phyloP scores from a whole-genome alignment of 2,329 filamentous ascomycete genomes.

The Kalmusia sp. region DNA sequence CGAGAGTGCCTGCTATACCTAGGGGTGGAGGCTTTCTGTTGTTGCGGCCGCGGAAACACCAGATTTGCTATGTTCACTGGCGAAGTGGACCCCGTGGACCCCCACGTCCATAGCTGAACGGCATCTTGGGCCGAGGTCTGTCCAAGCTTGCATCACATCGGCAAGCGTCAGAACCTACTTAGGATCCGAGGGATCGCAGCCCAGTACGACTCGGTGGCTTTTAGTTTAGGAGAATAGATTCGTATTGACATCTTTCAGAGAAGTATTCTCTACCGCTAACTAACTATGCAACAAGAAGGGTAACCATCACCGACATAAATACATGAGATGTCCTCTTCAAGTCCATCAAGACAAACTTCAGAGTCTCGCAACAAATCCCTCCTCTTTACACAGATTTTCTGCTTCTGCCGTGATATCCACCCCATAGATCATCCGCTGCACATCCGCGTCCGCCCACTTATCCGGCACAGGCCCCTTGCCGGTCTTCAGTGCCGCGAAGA shows the following conservation, averaged over 20 bases:
- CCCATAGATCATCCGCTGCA: conserved; percentile 58
- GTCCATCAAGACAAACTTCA: conserved; percentile 13
- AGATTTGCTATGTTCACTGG: neutral
- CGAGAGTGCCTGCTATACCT: no score
- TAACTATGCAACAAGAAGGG: neutral
- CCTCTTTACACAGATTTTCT: conserved; percentile 51
- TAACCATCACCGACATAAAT: neutral
- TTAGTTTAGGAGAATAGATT: no score
- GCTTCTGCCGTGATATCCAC: conserved; percentile 54
- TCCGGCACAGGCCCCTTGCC: conserved; percentile 56
- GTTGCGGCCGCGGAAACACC: neutral
- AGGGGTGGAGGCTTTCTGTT: no score
- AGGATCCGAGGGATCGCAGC: neutral
- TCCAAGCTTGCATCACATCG: neutral
- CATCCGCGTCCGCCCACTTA: conserved; percentile 60
- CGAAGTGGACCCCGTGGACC: conserved; percentile 1
- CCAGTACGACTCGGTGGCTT: no score
- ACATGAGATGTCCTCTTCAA: neutral
- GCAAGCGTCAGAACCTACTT: neutral
- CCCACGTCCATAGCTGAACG: neutral
- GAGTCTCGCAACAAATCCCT: conserved; percentile 33
- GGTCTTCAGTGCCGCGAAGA: conserved; percentile 57
- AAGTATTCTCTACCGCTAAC: no score
- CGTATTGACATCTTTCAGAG: no score
- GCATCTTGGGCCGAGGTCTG: neutral